These are phyloP conservation scores for Cladophialophora psammophila DNA, from an alignment of 2,329 filamentous ascomycete genomes.

Conservation along the genomic window DNA sequence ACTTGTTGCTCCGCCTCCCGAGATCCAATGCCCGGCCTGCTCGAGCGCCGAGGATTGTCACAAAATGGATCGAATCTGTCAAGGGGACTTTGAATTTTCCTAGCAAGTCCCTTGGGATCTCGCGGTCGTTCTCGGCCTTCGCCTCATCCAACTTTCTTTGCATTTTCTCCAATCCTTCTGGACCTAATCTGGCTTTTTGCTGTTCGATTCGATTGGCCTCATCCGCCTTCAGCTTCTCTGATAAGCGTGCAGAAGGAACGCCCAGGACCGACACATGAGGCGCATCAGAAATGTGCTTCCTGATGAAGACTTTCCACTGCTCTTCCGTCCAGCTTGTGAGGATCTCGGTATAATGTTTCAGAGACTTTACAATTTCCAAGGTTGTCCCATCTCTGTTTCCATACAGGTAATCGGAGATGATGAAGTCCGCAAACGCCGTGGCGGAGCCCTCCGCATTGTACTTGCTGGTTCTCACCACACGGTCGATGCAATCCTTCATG, in stretches of 20 bases:
- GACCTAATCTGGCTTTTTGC: constrained; percentile 78
- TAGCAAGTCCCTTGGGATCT: constrained; percentile 83
- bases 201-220: constrained; percentile 80
- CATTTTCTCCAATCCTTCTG: constrained; percentile 79
- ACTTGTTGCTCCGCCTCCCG: constrained; percentile 70
- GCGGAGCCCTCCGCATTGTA: constrained; percentile 83
- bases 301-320: constrained; percentile 83
- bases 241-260: constrained; percentile 80
- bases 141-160: constrained; percentile 79
- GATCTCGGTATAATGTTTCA: constrained; percentile 64
- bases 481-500: constrained; percentile 82
- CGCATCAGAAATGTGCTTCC: constrained; percentile 83
- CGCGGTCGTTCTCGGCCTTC: constrained; percentile 85
- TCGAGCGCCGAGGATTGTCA: constrained; percentile 82
- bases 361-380: constrained; percentile 63
- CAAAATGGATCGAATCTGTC: constrained; percentile 93
- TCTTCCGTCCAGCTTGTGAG: constrained; percentile 81
- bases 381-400: constrained; percentile 84
- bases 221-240: constrained; percentile 79
- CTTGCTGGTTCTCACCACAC: constrained; percentile 81
- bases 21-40: constrained; percentile 78
- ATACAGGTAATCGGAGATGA: constrained; percentile 93
- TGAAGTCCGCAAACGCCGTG: constrained; percentile 79
- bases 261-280: constrained; percentile 88
- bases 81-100: constrained; percentile 82